phyloP scores from a whole-genome alignment of 139 green algal genomes.

The Tetratostichococcus sp. region DNA sequence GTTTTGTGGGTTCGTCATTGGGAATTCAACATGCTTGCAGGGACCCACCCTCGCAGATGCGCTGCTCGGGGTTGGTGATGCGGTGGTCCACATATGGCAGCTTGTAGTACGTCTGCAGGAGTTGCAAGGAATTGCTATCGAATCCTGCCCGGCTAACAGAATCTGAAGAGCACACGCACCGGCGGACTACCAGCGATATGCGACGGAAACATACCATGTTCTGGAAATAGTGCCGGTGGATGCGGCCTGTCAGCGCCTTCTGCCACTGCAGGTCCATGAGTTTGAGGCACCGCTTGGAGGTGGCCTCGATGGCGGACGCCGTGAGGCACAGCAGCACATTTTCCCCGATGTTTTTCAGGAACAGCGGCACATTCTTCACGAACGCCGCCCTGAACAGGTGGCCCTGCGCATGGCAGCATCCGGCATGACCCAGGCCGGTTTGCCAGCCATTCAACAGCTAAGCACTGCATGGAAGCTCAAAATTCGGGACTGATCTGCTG shows the following conservation, averaged over 20 bases:
- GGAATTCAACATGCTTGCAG: too few species aligned
- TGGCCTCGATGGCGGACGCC: conserved; percentile 45
- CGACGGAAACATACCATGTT: conserved; percentile 43
- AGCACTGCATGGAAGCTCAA: too few species aligned
- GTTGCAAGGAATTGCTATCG: too few species aligned
- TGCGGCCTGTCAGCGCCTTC: conserved; percentile 37
- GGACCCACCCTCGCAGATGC: conserved; percentile 46
- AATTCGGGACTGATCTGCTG: too few species aligned
- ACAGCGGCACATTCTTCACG: conserved; percentile 53
- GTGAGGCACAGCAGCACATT: conserved; percentile 61
- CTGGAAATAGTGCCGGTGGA: conserved; percentile 60
- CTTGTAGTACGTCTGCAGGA: conserved; percentile 61
- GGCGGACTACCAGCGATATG: too few species aligned
- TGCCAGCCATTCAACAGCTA: too few species aligned
- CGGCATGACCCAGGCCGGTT: too few species aligned
- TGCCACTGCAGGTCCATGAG: conserved; percentile 56
- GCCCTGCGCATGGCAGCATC: too few species aligned
- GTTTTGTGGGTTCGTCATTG: too few species aligned
- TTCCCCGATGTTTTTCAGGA: conserved; percentile 55
- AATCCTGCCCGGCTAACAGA: too few species aligned
- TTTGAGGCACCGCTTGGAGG: conserved; percentile 26
- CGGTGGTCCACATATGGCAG: conserved; percentile 63
- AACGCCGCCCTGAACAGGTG: conserved; percentile 69
- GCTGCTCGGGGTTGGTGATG: conserved; percentile 59
- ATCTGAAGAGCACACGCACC: too few species aligned